These are phyloP conservation scores for Cercospora zeae-maydis DNA, from an alignment of 2,329 filamentous ascomycete genomes.

Conservation along the genomic window DNA sequence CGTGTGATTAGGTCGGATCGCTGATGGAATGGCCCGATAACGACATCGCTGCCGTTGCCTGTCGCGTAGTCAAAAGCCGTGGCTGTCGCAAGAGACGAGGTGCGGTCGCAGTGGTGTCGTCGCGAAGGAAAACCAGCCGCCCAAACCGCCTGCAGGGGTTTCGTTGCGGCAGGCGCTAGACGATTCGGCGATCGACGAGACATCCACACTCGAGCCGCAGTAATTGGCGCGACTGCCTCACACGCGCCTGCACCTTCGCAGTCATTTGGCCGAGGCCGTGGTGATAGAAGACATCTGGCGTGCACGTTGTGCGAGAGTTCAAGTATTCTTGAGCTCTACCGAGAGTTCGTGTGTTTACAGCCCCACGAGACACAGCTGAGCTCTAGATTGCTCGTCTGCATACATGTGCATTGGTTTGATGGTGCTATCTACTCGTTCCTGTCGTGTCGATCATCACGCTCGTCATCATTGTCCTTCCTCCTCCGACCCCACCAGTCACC, in stretches of 20 bases:
- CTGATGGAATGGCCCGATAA: background rate
- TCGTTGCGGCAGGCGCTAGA: background rate
- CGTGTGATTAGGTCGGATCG: slow-evolving; percentile 2
- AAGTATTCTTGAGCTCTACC: background rate
- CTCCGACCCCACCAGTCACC: slow-evolving; percentile 31
- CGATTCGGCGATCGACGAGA: background rate
- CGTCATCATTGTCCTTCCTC: slow-evolving; percentile 22
- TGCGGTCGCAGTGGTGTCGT: background rate
- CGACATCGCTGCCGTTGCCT: background rate
- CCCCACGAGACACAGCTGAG: background rate
- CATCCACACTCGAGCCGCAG: background rate
- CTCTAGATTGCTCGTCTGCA: background rate
- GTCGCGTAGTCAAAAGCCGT: background rate
- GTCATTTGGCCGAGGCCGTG: background rate
- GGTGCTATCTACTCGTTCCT: slow-evolving; percentile 1
- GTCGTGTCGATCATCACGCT: background rate
- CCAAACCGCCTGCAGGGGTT: background rate
- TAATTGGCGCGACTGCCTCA: background rate
- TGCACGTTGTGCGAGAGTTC: background rate
- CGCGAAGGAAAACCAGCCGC: background rate
- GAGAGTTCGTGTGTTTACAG: background rate
- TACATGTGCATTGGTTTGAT: background rate
- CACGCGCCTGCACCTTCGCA: background rate
- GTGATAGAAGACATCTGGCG: background rate
- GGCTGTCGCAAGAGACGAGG: background rate